These are phyloP conservation scores for Diaporthe batatas DNA, from an alignment of 2,329 filamentous ascomycete species.

Conservation along the genomic window DNA sequence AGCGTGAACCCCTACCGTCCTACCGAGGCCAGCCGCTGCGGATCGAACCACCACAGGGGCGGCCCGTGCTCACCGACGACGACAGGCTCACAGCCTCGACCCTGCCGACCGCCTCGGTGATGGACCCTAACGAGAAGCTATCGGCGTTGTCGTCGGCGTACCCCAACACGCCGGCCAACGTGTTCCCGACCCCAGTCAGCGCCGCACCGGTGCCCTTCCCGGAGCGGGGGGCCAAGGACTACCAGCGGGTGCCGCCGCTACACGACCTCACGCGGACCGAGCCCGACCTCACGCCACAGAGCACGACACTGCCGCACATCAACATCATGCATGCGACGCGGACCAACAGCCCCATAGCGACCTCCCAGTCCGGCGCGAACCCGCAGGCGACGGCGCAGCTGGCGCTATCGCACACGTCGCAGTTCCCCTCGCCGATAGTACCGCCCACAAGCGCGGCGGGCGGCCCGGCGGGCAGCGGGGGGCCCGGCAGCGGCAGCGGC, in stretches of 20 bases:
- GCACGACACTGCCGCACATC: slow-evolving; percentile 67
- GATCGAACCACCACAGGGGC: slow-evolving; percentile 73
- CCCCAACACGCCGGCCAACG: slow-evolving; percentile 62
- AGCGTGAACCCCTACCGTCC: slow-evolving; percentile 69
- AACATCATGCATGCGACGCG: slow-evolving; percentile 66
- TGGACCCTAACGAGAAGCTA: slow-evolving; percentile 70
- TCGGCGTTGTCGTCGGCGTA: slow-evolving; percentile 66
- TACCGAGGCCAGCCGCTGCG: slow-evolving; percentile 73
- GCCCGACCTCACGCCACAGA: slow-evolving; percentile 66
- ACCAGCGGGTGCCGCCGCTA: slow-evolving; percentile 71
- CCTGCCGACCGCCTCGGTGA: slow-evolving; percentile 68
- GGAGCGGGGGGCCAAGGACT: slow-evolving; percentile 67
- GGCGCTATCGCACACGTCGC: slow-evolving; percentile 66
- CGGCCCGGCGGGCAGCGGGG: not conserved
- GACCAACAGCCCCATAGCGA: slow-evolving; percentile 61
- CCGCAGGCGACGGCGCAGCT: slow-evolving; percentile 69
- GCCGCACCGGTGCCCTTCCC: slow-evolving; percentile 61
- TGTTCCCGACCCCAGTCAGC: slow-evolving; percentile 74
- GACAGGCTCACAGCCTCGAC: slow-evolving; percentile 72
- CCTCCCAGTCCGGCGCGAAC: slow-evolving; percentile 57
- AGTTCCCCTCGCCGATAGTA: slow-evolving; percentile 55
- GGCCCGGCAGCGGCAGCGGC: not conserved
- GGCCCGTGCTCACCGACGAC: slow-evolving; percentile 68
- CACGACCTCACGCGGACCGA: slow-evolving; percentile 71
- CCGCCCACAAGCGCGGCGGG: slow-evolving; percentile 51